These are phyloP conservation scores for Penicillium sp. DNA, from an alignment of 2,329 filamentous ascomycete species.

Conservation along the genomic window DNA sequence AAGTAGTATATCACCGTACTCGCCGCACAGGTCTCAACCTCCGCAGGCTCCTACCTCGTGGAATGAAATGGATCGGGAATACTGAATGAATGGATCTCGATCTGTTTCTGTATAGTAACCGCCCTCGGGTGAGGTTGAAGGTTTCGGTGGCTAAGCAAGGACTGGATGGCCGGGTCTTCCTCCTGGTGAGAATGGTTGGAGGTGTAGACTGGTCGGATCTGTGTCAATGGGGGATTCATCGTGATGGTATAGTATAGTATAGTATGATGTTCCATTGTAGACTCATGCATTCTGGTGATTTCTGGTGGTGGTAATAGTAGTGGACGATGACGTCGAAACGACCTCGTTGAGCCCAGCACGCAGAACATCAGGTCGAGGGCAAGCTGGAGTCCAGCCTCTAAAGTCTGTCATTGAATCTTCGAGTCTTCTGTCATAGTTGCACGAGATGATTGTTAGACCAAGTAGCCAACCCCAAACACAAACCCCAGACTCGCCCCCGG, in stretches of 20 bases:
- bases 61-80: slow-evolving; percentile 60
- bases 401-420: not conserved
- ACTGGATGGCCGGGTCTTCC: slow-evolving; percentile 39
- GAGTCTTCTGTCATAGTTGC: not conserved
- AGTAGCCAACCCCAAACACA: not conserved
- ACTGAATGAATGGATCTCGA: slow-evolving; percentile 51
- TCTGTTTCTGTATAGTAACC: slow-evolving; percentile 69
- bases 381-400: not conserved
- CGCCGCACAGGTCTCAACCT: slow-evolving; percentile 48
- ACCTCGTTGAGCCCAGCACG: not conserved
- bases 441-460: not conserved
- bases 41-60: slow-evolving; percentile 22
- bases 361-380: no score
- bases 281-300: no score
- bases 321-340: slow-evolving; percentile 4
- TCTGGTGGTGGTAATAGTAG: no score
- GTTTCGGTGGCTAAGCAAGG: slow-evolving; percentile 50
- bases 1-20: slow-evolving; percentile 69
- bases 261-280: no score
- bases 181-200: slow-evolving; percentile 19
- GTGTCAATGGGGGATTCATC: slow-evolving; percentile 18
- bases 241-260: no score
- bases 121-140: slow-evolving; percentile 65
- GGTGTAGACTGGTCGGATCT: slow-evolving; percentile 34
- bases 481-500: not conserved